Evolutionary conservation across 805 yeast species (phyloP).

Genomic region (Wickerhamomyces mucosus): DNA sequence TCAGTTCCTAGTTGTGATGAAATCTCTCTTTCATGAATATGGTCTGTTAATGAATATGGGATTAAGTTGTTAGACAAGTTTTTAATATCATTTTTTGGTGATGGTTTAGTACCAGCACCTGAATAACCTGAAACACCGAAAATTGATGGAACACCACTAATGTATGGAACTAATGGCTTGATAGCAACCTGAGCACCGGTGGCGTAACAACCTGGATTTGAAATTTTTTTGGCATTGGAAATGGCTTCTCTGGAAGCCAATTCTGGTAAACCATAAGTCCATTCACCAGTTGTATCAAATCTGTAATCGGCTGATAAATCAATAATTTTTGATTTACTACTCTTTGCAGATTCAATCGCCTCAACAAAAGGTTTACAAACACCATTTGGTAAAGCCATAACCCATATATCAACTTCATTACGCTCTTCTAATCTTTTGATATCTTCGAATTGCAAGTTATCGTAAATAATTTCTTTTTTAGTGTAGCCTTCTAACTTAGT

Average conservation of each 20-base stretch:
- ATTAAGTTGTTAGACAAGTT: slow-evolving; percentile 74
- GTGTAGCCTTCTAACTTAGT: slow-evolving; percentile 80
- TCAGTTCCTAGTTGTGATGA: slow-evolving; percentile 67
- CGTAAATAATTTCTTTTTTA: slow-evolving; percentile 70
- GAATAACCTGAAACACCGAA: slow-evolving; percentile 98
- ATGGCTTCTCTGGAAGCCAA: slow-evolving; percentile 60
- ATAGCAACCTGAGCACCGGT: slow-evolving; percentile 94
- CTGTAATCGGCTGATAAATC: slow-evolving; percentile 95
- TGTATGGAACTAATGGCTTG: slow-evolving; percentile 69
- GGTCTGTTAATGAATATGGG: slow-evolving; percentile 94
- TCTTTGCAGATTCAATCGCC: slow-evolving; percentile 59
- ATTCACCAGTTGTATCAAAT: slow-evolving; percentile 78
- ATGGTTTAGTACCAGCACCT: slow-evolving; percentile 99
- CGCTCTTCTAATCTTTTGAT: slow-evolving; percentile 67
- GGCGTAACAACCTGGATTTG: slow-evolving; percentile 99
- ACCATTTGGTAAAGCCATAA: slow-evolving; percentile 98
- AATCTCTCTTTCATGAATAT: slow-evolving; percentile 92
- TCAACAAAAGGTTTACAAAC: slow-evolving; percentile 86
- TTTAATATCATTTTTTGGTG: slow-evolving; percentile 83
- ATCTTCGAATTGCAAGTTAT: slow-evolving; percentile 82
- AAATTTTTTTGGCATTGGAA: slow-evolving; percentile 66
- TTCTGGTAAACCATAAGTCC: slow-evolving; percentile 97
- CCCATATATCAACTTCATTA: slow-evolving; percentile 89
- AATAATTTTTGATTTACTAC: slow-evolving; percentile 68
- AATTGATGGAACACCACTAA: slow-evolving; percentile 67